Base-by-base conservation (phyloP, 768 basidiomycete genomes). In the Lentinula boryana region DNA sequence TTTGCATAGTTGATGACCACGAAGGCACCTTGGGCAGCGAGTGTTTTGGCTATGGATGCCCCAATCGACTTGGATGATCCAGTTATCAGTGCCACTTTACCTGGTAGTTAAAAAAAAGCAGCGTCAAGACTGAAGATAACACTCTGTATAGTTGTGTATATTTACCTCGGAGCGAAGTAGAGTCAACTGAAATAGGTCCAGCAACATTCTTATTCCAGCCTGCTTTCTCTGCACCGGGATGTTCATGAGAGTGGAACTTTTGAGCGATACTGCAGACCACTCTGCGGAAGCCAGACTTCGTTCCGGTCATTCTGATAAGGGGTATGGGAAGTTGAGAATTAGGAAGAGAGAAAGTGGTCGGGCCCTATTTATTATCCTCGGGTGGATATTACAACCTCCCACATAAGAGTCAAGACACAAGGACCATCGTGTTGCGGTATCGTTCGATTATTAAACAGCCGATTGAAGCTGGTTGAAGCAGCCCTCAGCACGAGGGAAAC, bases 31-130 rank as follows among this genome's bases (percentile, higher is more conserved):
- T 84, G 75, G 36, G 74, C 75, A 12, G 80, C 85, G n/a, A 87
- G 75, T 48, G 74, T 73, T 48, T 68, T 72, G 2, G 83, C 84
- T 57, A 85, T 78, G 15, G 82, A 76, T 0, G 84, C 85, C 36
- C 85, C 85, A 33, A 83, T 86, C 13, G 77, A 79, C 10, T 82
- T 80, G 12, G 85, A 85, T 5, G 84, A 84, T 31, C 84, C 84
- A 15, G 85, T 86, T 43, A 86, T 78, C 44, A 86, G 70, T 21
- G 81, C 82, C 16, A 81, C 76, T 71, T 81, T 83, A 27, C 78
- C 80, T 75, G 44, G n/a, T 13, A 43, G 12, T 3, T 36, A 12
- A 2, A 21, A 46, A 12, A 23, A 8, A 8, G 36, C 13, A 13
- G 36, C 36, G 13, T 13, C 3, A 38, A 38, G 7, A 8, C 5